Conservation (phyloP, 1,284 basidiomycete genomes). For the Gastroboletus turbinatus region DNA sequence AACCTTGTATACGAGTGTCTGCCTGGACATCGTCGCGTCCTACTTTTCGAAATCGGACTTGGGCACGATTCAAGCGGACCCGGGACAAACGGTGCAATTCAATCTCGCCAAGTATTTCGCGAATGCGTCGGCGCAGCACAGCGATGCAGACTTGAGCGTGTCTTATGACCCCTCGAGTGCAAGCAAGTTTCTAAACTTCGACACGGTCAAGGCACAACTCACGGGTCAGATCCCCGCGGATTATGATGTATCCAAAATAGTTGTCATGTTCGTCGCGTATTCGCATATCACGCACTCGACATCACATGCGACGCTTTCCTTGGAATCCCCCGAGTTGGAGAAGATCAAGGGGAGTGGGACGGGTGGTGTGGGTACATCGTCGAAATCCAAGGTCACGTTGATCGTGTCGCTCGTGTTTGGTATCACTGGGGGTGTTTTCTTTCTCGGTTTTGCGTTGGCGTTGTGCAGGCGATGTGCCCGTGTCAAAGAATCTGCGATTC, state of each 20-base stretch:
- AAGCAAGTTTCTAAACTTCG: conserved; percentile 48
- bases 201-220: conserved; percentile 45
- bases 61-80: conserved; percentile 50
- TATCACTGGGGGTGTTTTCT: conserved; percentile 56
- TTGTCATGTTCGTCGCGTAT: conserved; percentile 63
- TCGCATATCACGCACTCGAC: conserved; percentile 66
- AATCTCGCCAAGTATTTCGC: conserved; percentile 53
- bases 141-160: conserved; percentile 50
- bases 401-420: conserved; percentile 64
- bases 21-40: conserved; percentile 64
- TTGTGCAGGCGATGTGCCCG: conserved; percentile 51
- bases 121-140: conserved; percentile 36
- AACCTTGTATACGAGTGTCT: conserved; percentile 58
- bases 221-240: conserved; percentile 54
- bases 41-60: conserved; percentile 63
- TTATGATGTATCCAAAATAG: conserved; percentile 37
- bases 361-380: conserved; percentile 37
- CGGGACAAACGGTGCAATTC: conserved; percentile 49
- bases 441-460: conserved; percentile 56
- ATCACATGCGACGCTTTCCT: conserved; percentile 60
- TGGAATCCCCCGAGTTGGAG: conserved; percentile 46
- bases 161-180: conserved; percentile 51
- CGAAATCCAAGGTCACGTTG: conserved; percentile 50
- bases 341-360: conserved; percentile 26
- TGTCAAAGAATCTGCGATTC: conserved; percentile 57